A percentile compares a stretch with the other conserved stretches of the same genome.
Conservation (phyloP, 352 stramenopile genomes). For the Phytophthora sansomeana region DNA sequence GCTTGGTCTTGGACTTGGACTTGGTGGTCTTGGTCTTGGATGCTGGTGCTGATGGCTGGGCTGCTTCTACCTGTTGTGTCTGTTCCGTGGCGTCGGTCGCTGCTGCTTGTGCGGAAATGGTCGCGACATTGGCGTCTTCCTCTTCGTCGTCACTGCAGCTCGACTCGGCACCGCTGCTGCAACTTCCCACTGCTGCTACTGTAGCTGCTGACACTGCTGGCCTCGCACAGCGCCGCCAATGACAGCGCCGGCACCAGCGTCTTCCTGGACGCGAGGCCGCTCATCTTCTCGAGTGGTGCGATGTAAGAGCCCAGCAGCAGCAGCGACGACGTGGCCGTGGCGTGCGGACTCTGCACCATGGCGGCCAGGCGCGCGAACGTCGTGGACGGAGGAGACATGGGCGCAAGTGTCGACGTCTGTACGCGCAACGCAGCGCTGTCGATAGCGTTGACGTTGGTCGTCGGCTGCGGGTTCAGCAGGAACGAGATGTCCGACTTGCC, state of each 20-base stretch:
- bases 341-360: conserved; percentile 34
- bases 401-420: conserved; percentile 7
- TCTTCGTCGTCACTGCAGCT: conserved; percentile 22
- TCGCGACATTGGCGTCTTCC: conserved; percentile 3
- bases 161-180: too few species aligned
- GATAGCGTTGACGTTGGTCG: too few species aligned
- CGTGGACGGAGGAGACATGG: conserved; percentile 30
- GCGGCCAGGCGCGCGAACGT: conserved; percentile 30
- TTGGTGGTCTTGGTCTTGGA: conserved; percentile 14
- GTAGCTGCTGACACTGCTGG: conserved; percentile 21
- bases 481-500: conserved; percentile 54
- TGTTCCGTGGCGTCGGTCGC: conserved; percentile 3
- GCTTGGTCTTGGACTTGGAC: conserved; percentile 14
- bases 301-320: conserved; percentile 54
- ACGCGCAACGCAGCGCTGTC: background rate
- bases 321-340: conserved; percentile 35
- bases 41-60: background rate
- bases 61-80: background rate
- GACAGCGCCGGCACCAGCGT: conserved; percentile 21
- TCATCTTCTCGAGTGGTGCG: conserved; percentile 44
- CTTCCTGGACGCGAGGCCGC: conserved; percentile 9
- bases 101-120: conserved; percentile 3
- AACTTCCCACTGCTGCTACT: conserved; percentile 14
- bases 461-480: conserved; percentile 47
- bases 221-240: conserved; percentile 30